Base-by-base conservation (phyloP, 116 monocot genomes). In the Iris pallida region DNA sequence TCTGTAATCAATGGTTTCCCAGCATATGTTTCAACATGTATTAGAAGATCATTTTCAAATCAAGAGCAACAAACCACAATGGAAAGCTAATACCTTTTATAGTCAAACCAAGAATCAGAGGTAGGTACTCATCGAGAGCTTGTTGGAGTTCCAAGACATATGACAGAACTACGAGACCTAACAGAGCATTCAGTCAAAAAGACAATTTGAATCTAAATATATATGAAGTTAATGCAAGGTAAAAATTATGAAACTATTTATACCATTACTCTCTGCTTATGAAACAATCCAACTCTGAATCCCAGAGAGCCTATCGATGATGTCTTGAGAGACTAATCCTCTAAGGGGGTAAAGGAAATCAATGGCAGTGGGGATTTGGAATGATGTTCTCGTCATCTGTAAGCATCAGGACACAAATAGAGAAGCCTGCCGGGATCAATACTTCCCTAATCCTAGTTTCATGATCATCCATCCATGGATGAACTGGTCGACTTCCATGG, bases 21-120 rank as follows among this genome's bases (percentile, higher is more conserved):
- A 30, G 3, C 3, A 30, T 30, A 0, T 30, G 30, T 30, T 30
- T 30, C 30, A 30, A 30, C 30, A 40, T 44, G 1, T 10, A 18
- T 7, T 63, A 8, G 57, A 16, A 48, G 46, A 6, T 5, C 8
- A 6, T 11, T 8, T 8, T 46, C 42, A 0, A 64, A 43, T 45
- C 43, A 42, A 40, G 4, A 11, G n/a, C 16, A 61, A 70, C 0
- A 16, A 68, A 16, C 41, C 41, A 42, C 9, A 58, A 51, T 0
- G 5, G 0, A 56, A 74, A n/a, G n/a, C n/a, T n/a, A n/a, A 14
- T 64, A 91, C 85, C 88, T 88, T 85, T 85, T 17, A 58, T 77
- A 6, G 86, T 79, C 55, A 93, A 70, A 65, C 92, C 92, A 73
- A 92, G 76, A 67, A 93, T 61, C 68, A 81, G 48, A 52, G 83